Base-by-base conservation (phyloP, 371 early-diverging fungal genomes). In the Capniomyces stellatus region DNA sequence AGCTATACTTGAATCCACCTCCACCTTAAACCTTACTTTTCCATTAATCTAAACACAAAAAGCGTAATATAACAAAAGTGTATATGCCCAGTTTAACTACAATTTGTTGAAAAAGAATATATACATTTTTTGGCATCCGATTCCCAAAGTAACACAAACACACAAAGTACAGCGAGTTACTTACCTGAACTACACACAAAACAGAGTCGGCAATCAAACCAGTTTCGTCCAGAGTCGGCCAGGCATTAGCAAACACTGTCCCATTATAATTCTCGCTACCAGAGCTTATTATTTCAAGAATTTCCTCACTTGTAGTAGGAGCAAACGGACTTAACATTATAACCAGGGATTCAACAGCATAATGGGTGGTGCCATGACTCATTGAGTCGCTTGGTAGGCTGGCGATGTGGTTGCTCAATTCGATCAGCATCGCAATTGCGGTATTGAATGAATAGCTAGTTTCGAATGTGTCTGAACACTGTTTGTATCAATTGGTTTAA, bases 311-410 rank as follows among this genome's bases (percentile, higher is more conserved):
- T 19, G 76, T 60, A 40, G 73, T 73, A 19, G 87, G 87, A 2
- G 86, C 79, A 63, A 85, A 64, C 1, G 87, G 87, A 15, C 83
- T 67, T 58, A 85, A 69, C 83, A 87, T 81, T 53, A 73, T 78
- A 30, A 83, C 68, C 3, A 85, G 58, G 2, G 72, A 68, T 41
- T 67, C 64, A 0, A 79, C 63, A n/a, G 78, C 74, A 54, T 80
- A 60, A 0, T 62, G 64, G 58, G 75, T 77, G 2, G 81, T 70
- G 12, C 66, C 70, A 27, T 70, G 78, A 22, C 46, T 49, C 46
- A 60, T 39, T 2, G 35, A 23, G 58, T 52, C 63, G 25, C 54
- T 19, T 2, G 61, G 53, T n/a, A 66, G 61, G 0, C 58, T 18
- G 2, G 58, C 63, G 29, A 85, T 61, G 30, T 71, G 67, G 54